These are phyloP conservation scores for Verticillium nubilum DNA, from an alignment of 2,329 filamentous ascomycete species.

Conservation along the genomic window DNA sequence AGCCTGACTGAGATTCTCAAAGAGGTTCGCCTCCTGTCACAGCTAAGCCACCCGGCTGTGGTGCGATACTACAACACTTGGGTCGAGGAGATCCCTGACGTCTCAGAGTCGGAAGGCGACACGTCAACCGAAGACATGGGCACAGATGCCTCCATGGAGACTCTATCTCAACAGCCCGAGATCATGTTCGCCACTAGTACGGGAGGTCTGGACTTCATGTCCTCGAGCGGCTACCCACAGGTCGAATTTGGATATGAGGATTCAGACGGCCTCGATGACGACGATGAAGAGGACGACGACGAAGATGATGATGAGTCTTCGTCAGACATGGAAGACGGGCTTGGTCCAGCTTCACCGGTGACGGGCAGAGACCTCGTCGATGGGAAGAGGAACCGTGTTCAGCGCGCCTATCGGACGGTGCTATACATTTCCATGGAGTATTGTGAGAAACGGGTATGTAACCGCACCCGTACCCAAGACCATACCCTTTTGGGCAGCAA, in stretches of 20 bases:
- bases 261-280: slow-evolving; percentile 28
- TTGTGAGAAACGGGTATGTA: slow-evolving; percentile 75
- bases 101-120: slow-evolving; percentile 51
- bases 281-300: slow-evolving; percentile 29
- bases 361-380: slow-evolving; percentile 11
- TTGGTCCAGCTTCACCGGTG: slow-evolving; percentile 13
- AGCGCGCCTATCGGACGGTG: slow-evolving; percentile 60
- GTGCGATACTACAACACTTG: slow-evolving; percentile 95
- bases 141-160: slow-evolving; percentile 31
- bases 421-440: slow-evolving; percentile 99
- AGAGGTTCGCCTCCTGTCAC: slow-evolving; percentile 84
- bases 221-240: slow-evolving; percentile 70
- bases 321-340: slow-evolving; percentile 26
- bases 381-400: slow-evolving; percentile 20
- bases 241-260: slow-evolving; percentile 73
- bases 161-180: slow-evolving; percentile 34
- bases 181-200: slow-evolving; percentile 67
- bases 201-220: slow-evolving; percentile 87
- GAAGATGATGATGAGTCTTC: slow-evolving; percentile 22
- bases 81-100: slow-evolving; percentile 67
- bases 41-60: slow-evolving; percentile 79
- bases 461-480: neutral
- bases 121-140: slow-evolving; percentile 39
- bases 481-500: neutral
- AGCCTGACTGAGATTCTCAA: slow-evolving; percentile 78